Conservation (phyloP, 768 basidiomycete species). For the Russula brevipes region DNA sequence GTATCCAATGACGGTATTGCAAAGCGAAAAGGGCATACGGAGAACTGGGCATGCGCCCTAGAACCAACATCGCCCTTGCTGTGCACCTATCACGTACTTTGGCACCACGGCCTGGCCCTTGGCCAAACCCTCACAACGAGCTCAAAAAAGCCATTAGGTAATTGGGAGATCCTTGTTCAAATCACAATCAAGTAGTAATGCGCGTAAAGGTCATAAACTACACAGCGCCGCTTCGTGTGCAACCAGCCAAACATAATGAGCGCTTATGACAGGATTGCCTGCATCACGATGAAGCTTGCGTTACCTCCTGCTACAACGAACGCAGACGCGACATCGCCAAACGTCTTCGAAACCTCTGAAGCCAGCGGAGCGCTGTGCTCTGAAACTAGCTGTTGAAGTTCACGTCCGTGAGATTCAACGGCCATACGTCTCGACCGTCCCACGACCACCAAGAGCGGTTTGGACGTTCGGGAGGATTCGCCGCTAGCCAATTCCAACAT, state of each 20-base stretch:
- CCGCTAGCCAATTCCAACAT: conserved; percentile 42
- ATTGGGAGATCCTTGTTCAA: too few relatives aligned
- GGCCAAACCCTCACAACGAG: too few relatives aligned
- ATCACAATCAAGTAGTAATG: too few relatives aligned
- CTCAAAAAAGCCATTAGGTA: too few relatives aligned
- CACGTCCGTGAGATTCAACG: conserved; percentile 50
- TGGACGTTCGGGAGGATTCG: conserved; percentile 32
- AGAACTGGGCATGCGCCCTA: too few relatives aligned
- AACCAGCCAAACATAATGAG: neutral
- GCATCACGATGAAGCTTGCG: conserved; percentile 52
- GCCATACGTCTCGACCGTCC: conserved; percentile 75
- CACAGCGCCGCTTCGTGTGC: neutral
- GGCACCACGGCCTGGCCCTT: too few relatives aligned
- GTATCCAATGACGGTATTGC: too few relatives aligned
- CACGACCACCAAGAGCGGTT: conserved; percentile 54
- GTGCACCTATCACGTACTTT: too few relatives aligned
- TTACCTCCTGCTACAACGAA: conserved; percentile 50
- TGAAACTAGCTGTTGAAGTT: conserved; percentile 48
- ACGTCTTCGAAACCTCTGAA: conserved; percentile 59
- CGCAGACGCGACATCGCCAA: conserved; percentile 72
- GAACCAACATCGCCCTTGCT: too few relatives aligned
- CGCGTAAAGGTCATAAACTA: too few relatives aligned
- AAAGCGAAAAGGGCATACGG: too few relatives aligned
- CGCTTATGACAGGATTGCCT: conserved; percentile 35
- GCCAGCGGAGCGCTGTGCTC: conserved; percentile 42